These are phyloP conservation scores for Neolentinus lepideus DNA, from an alignment of 1,284 basidiomycete genomes.

Conservation along the genomic window DNA sequence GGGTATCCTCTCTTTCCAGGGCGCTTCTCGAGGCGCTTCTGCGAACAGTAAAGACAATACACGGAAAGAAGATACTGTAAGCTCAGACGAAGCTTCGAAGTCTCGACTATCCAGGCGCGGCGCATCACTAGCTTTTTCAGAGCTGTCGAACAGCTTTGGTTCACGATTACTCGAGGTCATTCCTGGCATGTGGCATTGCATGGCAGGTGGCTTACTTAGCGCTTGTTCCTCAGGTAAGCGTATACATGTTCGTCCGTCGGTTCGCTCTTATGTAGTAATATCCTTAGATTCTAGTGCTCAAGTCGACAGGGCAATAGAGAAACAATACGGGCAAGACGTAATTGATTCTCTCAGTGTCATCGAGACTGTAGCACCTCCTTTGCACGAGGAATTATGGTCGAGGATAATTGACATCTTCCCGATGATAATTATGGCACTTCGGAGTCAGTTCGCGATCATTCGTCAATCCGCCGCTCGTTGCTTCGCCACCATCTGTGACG, in stretches of 20 bases:
- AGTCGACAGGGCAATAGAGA: conserved; percentile 58
- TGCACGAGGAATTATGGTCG: conserved; percentile 67
- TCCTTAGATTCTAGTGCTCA: conserved; percentile 48
- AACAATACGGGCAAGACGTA: conserved; percentile 81
- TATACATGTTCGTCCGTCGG: too few species aligned
- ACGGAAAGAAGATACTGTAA: conserved; percentile 32
- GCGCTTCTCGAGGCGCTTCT: conserved; percentile 22
- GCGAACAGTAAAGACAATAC: conserved; percentile 37
- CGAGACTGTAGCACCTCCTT: conserved; percentile 72
- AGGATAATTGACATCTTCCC: conserved; percentile 74
- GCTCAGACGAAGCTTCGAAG: conserved; percentile 36
- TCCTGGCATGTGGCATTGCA: conserved; percentile 92
- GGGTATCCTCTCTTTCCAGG: conserved; percentile 76
- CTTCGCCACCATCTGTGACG: conserved; percentile 83
- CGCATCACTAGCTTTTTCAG: conserved; percentile 77
- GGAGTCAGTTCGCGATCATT: conserved; percentile 84
- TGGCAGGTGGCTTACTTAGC: conserved; percentile 72
- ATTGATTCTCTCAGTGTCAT: conserved; percentile 92
- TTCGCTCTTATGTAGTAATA: too few species aligned
- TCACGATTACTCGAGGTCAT: conserved; percentile 66
- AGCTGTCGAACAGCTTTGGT: conserved; percentile 79
- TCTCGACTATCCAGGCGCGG: conserved; percentile 71
- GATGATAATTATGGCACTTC: conserved; percentile 68
- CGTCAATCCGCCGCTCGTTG: conserved; percentile 84
- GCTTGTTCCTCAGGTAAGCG: conserved; percentile 59